Base-by-base conservation (phyloP, 2,329 filamentous ascomycete genomes). In the Aspergillus hortae region DNA sequence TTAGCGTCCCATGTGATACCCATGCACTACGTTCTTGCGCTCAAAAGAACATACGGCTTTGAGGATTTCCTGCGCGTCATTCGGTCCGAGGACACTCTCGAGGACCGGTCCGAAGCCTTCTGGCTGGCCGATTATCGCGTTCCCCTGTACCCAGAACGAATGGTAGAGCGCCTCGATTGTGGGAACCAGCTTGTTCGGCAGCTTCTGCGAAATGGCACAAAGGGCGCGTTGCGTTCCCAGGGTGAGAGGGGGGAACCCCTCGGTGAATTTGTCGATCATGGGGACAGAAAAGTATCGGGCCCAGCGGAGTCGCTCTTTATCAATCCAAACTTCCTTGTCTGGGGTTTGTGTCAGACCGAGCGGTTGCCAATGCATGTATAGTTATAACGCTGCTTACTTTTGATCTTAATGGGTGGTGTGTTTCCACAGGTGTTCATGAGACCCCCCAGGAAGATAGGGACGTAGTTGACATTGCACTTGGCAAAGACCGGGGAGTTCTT, bases 271-370 rank as follows among this genome's bases (percentile, higher is more conserved):
- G 1, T 70, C 59, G 0, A 66, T 60, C 46, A 85, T 78, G 11
- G 83, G 82, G 42, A 86, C 72, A 33, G 76, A 70, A 69, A 84
- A 81, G 52, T 71, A 67, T 9, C 68, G 67, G 1, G 80, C 70
- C 79, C 79, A 84, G 52, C 82, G 80, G 17, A 67, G 42, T 14
- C 83, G 79, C 58, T 86, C 81, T 11, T 53, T 49, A 33, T 73
- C 64, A 53, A 83, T 80, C 77, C 79, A 86, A 67, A 76, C 73
- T 61, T 77, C 77, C 67, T 86, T 86, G 69, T 86, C 81, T 83
- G 55, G 4, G 14, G 21, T 40, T 15, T 25, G 10, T 41, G 7
- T 10, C 14, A 47, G 15, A 30, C 27, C 10, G 27, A 30, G 23
- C 23, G 23, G 4, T 23, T 3, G 27, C 27, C 27, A 11, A 11